These are phyloP conservation scores for Styphnolobium japonicum DNA, from an alignment of 306 rosid species.

Conservation along the genomic window DNA sequence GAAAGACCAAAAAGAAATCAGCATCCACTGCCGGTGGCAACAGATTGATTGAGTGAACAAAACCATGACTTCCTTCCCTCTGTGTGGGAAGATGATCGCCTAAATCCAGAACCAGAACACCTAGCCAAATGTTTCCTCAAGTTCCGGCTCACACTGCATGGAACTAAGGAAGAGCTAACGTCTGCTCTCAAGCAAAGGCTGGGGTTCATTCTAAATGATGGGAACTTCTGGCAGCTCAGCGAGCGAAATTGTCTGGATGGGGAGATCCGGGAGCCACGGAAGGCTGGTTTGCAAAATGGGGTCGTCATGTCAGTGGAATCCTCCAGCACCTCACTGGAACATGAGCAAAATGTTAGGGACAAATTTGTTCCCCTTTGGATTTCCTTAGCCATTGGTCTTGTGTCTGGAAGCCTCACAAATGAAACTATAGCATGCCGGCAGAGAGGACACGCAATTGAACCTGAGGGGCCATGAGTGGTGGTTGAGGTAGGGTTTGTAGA, in stretches of 20 bases:
- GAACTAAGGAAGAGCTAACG: constrained; percentile 55
- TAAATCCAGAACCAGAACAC: constrained; percentile 53
- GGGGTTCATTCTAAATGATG: constrained; percentile 54
- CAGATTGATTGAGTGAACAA: constrained; percentile 72
- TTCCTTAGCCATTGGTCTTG: constrained; percentile 42
- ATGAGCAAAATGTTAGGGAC: constrained; percentile 66
- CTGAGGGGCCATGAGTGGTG: constrained; percentile 55
- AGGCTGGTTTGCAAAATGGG: constrained; percentile 56
- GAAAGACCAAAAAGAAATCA: no score
- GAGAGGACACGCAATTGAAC: constrained; percentile 92
- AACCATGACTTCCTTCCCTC: constrained; percentile 75
- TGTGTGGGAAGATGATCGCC: constrained; percentile 49
- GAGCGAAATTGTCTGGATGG: constrained; percentile 52
- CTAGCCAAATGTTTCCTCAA: constrained; percentile 41
- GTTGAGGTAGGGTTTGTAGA: constrained; percentile 60
- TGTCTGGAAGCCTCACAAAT: constrained; percentile 62
- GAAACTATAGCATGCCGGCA: constrained; percentile 87
- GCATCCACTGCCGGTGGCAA: constrained; percentile 54
- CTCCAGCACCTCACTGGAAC: constrained; percentile 52
- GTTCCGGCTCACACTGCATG: constrained; percentile 38
- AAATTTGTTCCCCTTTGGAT: constrained; percentile 54
- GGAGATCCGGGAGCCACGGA: constrained; percentile 37
- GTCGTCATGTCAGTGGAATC: constrained; percentile 56
- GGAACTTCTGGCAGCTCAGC: constrained; percentile 63
- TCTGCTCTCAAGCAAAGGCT: constrained; percentile 67